phyloP scores from a whole-genome alignment of 768 basidiomycete genomes.

The Coprinellus micaceus region DNA sequence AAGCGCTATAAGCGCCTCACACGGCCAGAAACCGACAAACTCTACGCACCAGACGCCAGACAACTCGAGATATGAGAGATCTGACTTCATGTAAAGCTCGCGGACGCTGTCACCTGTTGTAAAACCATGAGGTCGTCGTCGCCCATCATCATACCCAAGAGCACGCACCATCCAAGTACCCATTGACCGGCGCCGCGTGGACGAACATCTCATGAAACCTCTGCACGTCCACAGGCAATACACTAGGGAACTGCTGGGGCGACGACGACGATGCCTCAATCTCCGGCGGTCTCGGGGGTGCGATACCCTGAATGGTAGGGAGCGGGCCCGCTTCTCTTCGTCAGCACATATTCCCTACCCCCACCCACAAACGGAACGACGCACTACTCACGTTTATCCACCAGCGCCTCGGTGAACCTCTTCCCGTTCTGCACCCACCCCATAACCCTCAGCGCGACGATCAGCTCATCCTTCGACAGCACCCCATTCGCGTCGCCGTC shows the following conservation, averaged over 20 bases:
- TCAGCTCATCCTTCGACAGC: constrained; percentile 13
- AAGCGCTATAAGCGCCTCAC: constrained; percentile 1
- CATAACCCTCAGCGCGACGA: constrained; percentile 18
- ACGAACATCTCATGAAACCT: constrained; percentile 56
- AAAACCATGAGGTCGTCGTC: neutral
- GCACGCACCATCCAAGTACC: constrained; percentile 48
- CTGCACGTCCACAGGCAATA: constrained; percentile 48
- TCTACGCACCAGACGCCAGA: constrained; percentile 55
- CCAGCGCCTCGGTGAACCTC: constrained; percentile 34
- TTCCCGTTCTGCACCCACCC: constrained; percentile 19
- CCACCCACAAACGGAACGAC: neutral
- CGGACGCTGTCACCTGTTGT: constrained; percentile 52
- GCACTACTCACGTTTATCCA: constrained; percentile 44
- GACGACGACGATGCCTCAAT: constrained; percentile 21
- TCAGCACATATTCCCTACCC: neutral
- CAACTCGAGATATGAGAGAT: constrained; percentile 54
- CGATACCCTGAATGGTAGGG: constrained; percentile 32
- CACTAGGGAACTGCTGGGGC: constrained; percentile 17
- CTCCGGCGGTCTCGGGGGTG: constrained; percentile 6
- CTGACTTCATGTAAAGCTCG: constrained; percentile 60
- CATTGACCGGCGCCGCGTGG: constrained; percentile 46
- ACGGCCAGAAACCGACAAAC: no score
- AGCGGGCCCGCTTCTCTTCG: constrained; percentile 49
- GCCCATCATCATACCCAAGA: neutral
- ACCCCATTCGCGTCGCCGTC: constrained; percentile 16